Conservation (phyloP, 495 filamentous ascomycete species). For the Tuber indicum region DNA sequence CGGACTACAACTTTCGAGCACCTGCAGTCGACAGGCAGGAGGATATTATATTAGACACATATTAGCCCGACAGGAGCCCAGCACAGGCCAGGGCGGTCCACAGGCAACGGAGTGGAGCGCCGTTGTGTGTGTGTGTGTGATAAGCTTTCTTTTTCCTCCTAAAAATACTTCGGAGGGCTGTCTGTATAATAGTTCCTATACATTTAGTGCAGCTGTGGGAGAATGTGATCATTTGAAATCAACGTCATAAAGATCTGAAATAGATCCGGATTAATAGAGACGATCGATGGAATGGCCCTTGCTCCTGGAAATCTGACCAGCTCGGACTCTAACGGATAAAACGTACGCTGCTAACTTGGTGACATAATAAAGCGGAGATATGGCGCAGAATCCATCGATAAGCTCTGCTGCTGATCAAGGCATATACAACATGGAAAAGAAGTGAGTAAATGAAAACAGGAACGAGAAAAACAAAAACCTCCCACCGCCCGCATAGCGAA, state of each 20-base stretch:
- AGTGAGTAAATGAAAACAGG: neutral
- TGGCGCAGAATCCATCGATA: neutral
- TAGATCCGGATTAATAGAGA: neutral
- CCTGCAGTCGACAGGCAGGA: neutral
- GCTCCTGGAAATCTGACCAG: neutral
- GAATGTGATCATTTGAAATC: neutral
- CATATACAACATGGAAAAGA: neutral
- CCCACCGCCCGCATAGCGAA: neutral
- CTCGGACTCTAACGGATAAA: constrained; percentile 1
- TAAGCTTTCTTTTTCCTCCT: neutral
- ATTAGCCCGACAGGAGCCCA: neutral
- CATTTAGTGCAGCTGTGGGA: neutral
- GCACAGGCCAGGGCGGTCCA: neutral
- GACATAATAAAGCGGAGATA: neutral
- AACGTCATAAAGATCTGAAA: neutral
- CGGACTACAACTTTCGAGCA: neutral
- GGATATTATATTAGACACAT: constrained; percentile 1
- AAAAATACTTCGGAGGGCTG: neutral
- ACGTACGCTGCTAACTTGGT: neutral
- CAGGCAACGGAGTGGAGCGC: neutral
- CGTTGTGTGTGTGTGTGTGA: neutral
- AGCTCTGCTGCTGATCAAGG: neutral
- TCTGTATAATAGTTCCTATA: neutral
- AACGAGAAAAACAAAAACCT: neutral
- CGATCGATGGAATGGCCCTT: neutral